phyloP scores from a whole-genome alignment of 176 grass and related monocot genomes.

The Metroxylon sagu region DNA sequence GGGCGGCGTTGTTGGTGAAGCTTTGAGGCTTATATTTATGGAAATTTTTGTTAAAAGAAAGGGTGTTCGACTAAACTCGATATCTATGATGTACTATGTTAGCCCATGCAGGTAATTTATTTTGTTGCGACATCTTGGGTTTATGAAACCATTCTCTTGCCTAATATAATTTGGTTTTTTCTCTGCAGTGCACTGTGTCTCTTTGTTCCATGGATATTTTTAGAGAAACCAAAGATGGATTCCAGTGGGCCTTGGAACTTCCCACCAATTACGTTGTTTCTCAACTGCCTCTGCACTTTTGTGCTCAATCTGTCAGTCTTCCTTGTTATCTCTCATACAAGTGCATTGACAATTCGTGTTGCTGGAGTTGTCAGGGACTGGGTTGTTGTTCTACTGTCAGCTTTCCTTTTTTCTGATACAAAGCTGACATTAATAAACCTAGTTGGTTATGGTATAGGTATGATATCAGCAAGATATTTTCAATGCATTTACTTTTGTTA shows the following conservation, averaged over 20 bases:
- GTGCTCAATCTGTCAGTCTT: conserved; percentile 92
- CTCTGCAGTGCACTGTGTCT: conserved; percentile 80
- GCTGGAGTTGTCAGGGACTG: conserved; percentile 97
- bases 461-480: background rate
- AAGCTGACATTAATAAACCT: conserved; percentile 86
- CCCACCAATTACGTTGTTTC: conserved; percentile 68
- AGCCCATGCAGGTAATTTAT: conserved; percentile 80
- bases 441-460: conserved; percentile 98
- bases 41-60: conserved; percentile 99
- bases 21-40: conserved; percentile 88
- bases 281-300: conserved; percentile 96
- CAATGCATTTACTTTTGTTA: background rate
- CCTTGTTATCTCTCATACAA: conserved; percentile 93
- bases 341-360: conserved; percentile 91
- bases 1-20: conserved; percentile 90
- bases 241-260: conserved; percentile 76
- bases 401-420: conserved; percentile 91
- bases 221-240: conserved; percentile 99
- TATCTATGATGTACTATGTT: conserved; percentile 99
- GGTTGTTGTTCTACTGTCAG: conserved; percentile 81
- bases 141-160: too few species aligned
- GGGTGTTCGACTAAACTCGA: conserved; percentile 76
- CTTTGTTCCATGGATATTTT: conserved; percentile 94
- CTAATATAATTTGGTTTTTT: conserved; percentile 3
- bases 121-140: too few species aligned